Base-by-base conservation (phyloP, 352 stramenopile species). In the Globisporangium carolinianum region DNA sequence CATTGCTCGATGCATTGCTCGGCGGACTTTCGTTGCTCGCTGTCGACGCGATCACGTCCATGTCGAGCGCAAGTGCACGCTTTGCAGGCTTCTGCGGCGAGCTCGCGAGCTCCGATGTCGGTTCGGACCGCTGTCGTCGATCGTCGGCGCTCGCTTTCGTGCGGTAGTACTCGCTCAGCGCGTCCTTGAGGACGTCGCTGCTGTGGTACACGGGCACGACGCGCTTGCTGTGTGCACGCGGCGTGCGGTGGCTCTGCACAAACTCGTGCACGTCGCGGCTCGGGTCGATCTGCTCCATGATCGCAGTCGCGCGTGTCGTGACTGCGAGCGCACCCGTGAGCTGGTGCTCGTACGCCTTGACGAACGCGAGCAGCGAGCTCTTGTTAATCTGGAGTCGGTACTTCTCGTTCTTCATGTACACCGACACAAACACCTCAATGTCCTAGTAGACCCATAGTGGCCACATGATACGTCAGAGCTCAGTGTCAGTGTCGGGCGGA, bases 391-490 rank as follows among this genome's bases (percentile, higher is more conserved):
- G 81, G 9, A 94, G 68, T 2, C 81, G 78, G 48, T 89, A 90
- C 54, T 91, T 91, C 55, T 94, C 83, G 57, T 94, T 94, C 65
- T 91, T 91, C 79, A 90, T 90, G 54, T 76, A 89, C 5, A 72
- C 71, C 3, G 81, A 91, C 32, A 91, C 77, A 54, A 86, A 76
- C 6, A 86, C 67, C 38, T 89, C 77, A 43, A 91, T 73, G 55
- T 94, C 79, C 83, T 94, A 58, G 9, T 32, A 12, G 55, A 45
- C 61, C 9, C 9, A 32, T 5, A 35, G n/a, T 35, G 14, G 5
- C 10, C 7, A 3, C 14, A 49, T 9, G 5, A 6, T 35, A 49
- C 7, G 6, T 32, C n/a, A 6, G 15, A 36, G n/a, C 1, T 8
- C 37, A 54, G 38, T 15, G 46, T 32, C 48, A 39, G 9, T 18